phyloP scores from a whole-genome alignment of 2,329 filamentous ascomycete genomes.

The Dactylellina drechsleri region DNA sequence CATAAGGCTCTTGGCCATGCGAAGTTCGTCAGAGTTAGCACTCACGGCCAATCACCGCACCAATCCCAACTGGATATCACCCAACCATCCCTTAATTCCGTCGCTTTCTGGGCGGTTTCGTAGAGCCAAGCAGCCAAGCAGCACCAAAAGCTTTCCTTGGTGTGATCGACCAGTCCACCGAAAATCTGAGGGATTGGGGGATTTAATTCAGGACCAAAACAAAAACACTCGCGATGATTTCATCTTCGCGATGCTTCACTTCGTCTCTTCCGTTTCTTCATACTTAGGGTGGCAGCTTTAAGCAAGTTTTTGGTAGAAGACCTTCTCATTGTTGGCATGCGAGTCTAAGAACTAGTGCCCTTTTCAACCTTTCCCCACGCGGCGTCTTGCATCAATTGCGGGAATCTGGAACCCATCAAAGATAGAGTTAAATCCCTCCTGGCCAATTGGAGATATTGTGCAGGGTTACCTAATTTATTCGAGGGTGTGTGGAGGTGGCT shows the following conservation, averaged over 20 bases:
- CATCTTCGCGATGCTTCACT: not conserved
- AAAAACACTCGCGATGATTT: not conserved
- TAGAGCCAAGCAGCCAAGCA: conserved; percentile 26
- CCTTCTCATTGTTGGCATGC: not conserved
- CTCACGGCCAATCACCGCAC: conserved; percentile 17
- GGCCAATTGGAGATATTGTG: conserved; percentile 32
- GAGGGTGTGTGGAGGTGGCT: conserved; percentile 12
- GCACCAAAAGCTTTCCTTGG: conserved; percentile 36
- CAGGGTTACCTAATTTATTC: conserved; percentile 14
- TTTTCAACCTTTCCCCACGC: conserved; percentile 32
- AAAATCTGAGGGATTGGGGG: conserved; percentile 1
- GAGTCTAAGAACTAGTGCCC: not conserved
- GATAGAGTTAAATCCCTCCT: conserved; percentile 26
- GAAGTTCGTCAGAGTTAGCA: conserved; percentile 28
- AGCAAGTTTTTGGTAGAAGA: not conserved
- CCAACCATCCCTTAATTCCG: conserved; percentile 30
- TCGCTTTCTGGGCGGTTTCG: not conserved
- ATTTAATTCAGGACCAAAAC: not conserved
- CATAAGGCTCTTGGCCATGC: conserved; percentile 21
- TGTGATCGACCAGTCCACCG: conserved; percentile 7
- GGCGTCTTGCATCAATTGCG: conserved; percentile 21
- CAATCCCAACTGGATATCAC: not conserved
- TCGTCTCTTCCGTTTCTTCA: not conserved
- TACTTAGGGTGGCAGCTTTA: not conserved
- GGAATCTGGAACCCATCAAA: conserved; percentile 32